Base-by-base conservation (phyloP, 202 grass and related monocot species). In the Schoenoplectus triqueter region DNA sequence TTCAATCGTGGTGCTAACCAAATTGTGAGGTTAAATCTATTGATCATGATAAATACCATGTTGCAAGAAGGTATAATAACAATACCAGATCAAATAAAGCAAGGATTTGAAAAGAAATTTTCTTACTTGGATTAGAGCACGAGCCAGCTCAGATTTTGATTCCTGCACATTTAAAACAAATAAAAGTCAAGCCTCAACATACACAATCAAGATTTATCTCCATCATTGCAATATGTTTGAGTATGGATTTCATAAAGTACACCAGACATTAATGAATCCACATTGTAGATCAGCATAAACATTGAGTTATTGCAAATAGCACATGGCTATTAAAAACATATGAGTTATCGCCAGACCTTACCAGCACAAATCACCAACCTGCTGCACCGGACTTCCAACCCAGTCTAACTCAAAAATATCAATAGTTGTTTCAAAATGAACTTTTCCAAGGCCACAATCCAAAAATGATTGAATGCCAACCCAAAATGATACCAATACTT, bases 51-150 rank as follows among this genome's bases (percentile, higher is more conserved):
- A 60, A 55, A 75, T 84, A 85, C 62, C 76, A 59, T 69, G 80
- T 46, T 65, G 49, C 31, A 87, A 73, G 51, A 87, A 80, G 17
- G 46, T 68, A 67, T 31, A 50, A 68, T n/a, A 17, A 40, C 2
- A 69, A 45, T 42, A 75, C 49, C 42, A 80, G 10, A 55, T 64
- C 1, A 45, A 49, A 19, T 18, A 22, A 60, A 51, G 19, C 52
- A 51, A 31, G 55, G 2, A 48, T 42, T 15, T 66, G 0, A 4
- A 81, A 57, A 80, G 48, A 87, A 41, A 68, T 59, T 83, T 52
- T 57, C 88, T 94, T 94, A 97, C 94, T 86, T 90, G 86, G 63
- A 97, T 84, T 84, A 89, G 91, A 86, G 41, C 73, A 10, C 3
- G 88, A 71, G 92, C 55, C 86, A 92, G 73, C 47, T 86, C 86